These are phyloP conservation scores for Sugiyamaella xylanicola DNA, from an alignment of 1,139 yeast genomes.

Conservation along the genomic window DNA sequence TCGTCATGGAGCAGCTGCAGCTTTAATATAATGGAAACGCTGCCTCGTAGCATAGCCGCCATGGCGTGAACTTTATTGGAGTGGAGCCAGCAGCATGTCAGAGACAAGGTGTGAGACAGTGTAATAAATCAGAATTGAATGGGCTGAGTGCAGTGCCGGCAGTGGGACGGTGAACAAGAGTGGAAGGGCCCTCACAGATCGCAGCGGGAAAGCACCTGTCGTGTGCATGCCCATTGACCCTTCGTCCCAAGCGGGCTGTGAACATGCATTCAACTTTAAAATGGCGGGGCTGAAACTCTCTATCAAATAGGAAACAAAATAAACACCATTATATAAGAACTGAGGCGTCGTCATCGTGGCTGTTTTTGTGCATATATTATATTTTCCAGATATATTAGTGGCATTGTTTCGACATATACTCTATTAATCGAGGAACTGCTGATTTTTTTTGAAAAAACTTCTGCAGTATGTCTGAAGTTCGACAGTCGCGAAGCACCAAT, in stretches of 20 bases:
- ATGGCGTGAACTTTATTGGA: background rate
- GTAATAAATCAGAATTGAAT: no score
- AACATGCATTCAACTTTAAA: background rate
- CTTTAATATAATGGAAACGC: background rate
- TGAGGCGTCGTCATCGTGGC: background rate
- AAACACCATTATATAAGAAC: background rate
- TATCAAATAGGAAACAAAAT: background rate
- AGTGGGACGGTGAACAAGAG: no score
- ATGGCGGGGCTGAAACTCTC: background rate
- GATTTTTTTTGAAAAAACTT: background rate
- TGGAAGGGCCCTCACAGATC: background rate
- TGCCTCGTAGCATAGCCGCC: no score
- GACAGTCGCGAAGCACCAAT: slow-evolving; percentile 7
- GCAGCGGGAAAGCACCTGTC: background rate
- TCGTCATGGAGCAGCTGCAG: background rate
- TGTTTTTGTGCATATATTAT: background rate
- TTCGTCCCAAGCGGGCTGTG: background rate
- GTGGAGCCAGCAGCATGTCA: no score
- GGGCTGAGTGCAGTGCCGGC: no score
- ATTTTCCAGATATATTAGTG: background rate
- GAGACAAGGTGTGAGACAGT: no score
- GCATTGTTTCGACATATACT: no score
- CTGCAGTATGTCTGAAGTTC: background rate
- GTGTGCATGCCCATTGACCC: background rate
- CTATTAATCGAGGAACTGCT: no score